These are phyloP conservation scores for Ploettnerulaceae sp. DNA, from an alignment of 2,329 filamentous ascomycete genomes.

Conservation along the genomic window DNA sequence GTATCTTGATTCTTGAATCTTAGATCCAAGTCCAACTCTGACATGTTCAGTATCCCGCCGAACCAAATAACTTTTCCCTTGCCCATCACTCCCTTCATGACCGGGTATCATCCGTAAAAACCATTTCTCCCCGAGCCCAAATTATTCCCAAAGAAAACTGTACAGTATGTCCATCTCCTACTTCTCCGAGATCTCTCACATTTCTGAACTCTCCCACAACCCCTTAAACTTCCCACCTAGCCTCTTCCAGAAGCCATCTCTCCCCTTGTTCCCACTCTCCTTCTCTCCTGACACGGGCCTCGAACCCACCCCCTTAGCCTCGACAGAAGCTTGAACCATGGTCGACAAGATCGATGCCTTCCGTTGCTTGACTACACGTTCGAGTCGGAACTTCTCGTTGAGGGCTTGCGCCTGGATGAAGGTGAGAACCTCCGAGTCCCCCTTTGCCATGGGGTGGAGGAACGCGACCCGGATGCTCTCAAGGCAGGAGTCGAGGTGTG, in stretches of 20 bases:
- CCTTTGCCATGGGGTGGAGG: neutral
- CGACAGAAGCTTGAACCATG: neutral
- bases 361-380: neutral
- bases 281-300: neutral
- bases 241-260: neutral
- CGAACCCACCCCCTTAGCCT: neutral
- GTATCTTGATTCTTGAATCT: no score
- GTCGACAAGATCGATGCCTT: neutral
- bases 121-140: no score
- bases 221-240: neutral
- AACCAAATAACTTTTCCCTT: no score
- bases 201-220: no score
- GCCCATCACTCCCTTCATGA: no score
- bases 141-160: no score
- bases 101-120: no score
- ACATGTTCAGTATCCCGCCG: no score
- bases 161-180: no score
- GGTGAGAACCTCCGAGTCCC: neutral
- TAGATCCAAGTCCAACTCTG: no score
- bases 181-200: no score
- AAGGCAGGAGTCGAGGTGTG: neutral
- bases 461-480: neutral
- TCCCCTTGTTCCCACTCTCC: neutral
- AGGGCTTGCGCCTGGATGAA: conserved; percentile 1
- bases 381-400: neutral